These are phyloP conservation scores for Boletus bicolor DNA, from an alignment of 768 basidiomycete species.

Conservation along the genomic window DNA sequence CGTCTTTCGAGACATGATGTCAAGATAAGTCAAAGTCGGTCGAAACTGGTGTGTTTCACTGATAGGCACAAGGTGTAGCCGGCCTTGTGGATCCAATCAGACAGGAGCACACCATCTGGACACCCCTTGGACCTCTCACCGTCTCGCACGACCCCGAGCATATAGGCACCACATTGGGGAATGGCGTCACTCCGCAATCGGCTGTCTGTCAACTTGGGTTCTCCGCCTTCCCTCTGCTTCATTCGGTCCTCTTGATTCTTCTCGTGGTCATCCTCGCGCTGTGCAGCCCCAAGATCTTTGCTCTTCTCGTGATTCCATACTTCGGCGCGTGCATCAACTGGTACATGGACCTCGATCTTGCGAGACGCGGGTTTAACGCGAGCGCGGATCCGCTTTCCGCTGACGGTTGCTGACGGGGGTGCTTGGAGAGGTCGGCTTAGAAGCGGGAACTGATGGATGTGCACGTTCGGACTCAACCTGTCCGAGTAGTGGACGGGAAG, in stretches of 20 bases:
- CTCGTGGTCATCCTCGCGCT: conserved; percentile 72
- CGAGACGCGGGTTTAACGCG: conserved; percentile 63
- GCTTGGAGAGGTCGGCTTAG: conserved; percentile 68
- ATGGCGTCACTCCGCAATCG: conserved; percentile 74
- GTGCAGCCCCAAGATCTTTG: conserved; percentile 60
- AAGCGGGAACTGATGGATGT: conserved; percentile 81
- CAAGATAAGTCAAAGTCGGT: conserved; percentile 79
- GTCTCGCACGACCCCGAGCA: conserved; percentile 74
- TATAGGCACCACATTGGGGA: conserved; percentile 58
- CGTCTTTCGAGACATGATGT: conserved; percentile 62
- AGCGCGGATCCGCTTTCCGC: conserved; percentile 75
- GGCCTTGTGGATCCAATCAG: conserved; percentile 42
- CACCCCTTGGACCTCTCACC: conserved; percentile 41
- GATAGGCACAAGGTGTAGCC: conserved; percentile 75
- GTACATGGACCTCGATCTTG: conserved; percentile 74
- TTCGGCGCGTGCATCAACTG: conserved; percentile 74
- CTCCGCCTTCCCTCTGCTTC: conserved; percentile 47
- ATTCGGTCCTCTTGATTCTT: conserved; percentile 62
- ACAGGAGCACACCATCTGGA: background rate
- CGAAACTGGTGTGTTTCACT: conserved; percentile 78
- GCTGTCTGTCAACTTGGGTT: conserved; percentile 64
- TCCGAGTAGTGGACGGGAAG: conserved; percentile 75
- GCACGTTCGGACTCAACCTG: conserved; percentile 56
- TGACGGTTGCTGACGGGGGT: conserved; percentile 68
- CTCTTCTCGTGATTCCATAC: conserved; percentile 78